Conservation (phyloP, 2,329 filamentous ascomycete species). For the Polytolypa hystricis region DNA sequence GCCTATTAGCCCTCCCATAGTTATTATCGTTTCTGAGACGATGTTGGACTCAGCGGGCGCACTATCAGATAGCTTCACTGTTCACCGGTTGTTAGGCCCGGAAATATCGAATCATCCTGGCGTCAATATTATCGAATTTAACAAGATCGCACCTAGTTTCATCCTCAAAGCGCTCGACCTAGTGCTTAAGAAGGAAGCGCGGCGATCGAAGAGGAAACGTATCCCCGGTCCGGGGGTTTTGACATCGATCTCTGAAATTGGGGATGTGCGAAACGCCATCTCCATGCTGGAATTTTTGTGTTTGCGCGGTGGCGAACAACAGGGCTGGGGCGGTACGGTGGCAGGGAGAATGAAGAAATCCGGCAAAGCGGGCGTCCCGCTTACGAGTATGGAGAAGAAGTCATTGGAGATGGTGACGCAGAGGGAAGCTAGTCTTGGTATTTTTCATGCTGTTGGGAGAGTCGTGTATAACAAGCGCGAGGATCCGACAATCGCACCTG, state of each 20-base stretch:
- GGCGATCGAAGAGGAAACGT: slow-evolving; percentile 60
- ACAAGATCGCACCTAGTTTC: slow-evolving; percentile 76
- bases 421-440: slow-evolving; percentile 77
- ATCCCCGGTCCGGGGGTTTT: slow-evolving; percentile 71
- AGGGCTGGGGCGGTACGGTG: slow-evolving; percentile 65
- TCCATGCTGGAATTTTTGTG: slow-evolving; percentile 89
- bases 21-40: slow-evolving; percentile 88
- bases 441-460: slow-evolving; percentile 93
- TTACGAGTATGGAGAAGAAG: slow-evolving; percentile 70
- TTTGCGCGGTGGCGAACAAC: slow-evolving; percentile 62
- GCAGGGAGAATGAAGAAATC: slow-evolving; percentile 56
- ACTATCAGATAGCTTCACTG: slow-evolving; percentile 82
- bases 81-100: slow-evolving; percentile 76
- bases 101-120: slow-evolving; percentile 74
- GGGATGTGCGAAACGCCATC: slow-evolving; percentile 86
- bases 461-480: slow-evolving; percentile 92
- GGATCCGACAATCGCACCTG: slow-evolving; percentile 32
- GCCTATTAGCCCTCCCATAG: slow-evolving; percentile 55
- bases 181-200: slow-evolving; percentile 74
- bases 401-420: slow-evolving; percentile 72
- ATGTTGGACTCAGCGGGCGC: slow-evolving; percentile 75
- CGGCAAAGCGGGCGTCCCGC: slow-evolving; percentile 29
- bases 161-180: slow-evolving; percentile 74
- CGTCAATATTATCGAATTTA: slow-evolving; percentile 78
- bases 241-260: slow-evolving; percentile 69